Conservation (phyloP, 106 monocot species). For the Xerophyta viscosa region DNA sequence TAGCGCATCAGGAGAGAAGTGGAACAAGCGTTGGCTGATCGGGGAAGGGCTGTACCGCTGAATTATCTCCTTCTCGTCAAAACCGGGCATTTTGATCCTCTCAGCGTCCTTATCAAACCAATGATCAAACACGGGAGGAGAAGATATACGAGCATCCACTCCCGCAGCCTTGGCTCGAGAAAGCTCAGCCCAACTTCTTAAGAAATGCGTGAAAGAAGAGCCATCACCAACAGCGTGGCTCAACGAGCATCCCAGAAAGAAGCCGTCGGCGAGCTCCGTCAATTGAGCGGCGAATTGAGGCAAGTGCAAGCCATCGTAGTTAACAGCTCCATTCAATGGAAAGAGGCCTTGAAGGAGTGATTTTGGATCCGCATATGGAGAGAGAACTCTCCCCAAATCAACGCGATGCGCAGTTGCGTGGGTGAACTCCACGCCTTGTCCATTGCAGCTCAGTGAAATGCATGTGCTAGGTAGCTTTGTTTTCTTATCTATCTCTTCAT, state of each 20-base stretch:
- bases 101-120: background rate
- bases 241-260: background rate
- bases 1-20: background rate
- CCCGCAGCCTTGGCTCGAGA: background rate
- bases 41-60: background rate
- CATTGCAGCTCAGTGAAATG: too few relatives aligned
- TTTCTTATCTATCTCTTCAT: background rate
- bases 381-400: background rate
- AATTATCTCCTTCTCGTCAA: background rate
- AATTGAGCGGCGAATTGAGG: background rate
- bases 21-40: background rate
- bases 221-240: background rate
- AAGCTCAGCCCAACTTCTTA: background rate
- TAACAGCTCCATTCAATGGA: background rate
- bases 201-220: background rate
- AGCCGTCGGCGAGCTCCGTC: conserved; percentile 1
- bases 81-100: background rate
- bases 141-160: too few relatives aligned
- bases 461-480: too few relatives aligned
- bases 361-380: background rate
- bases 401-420: background rate
- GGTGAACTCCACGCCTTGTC: background rate
- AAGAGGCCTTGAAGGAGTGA: background rate
- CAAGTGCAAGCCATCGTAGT: background rate
- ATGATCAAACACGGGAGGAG: background rate